These are phyloP conservation scores for Ampelocalamus luodianensis DNA, from an alignment of 176 grass and related monocot genomes.

Conservation along the genomic window DNA sequence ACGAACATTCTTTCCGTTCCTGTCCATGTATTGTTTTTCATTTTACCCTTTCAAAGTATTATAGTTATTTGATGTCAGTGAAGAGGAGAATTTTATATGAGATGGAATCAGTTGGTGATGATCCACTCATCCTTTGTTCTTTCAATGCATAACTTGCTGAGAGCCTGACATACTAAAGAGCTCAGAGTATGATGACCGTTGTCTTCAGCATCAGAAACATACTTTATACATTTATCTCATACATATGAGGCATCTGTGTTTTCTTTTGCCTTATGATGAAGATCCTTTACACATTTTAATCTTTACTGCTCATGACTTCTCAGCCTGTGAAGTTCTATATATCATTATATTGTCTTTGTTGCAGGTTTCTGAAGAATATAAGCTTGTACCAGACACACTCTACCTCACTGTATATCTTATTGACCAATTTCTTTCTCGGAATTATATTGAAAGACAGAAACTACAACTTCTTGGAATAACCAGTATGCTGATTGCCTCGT, in stretches of 20 bases:
- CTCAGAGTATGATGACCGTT: neutral
- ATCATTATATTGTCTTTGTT: slow-evolving; percentile 12
- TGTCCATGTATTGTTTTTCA: neutral
- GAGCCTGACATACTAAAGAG: slow-evolving; percentile 5
- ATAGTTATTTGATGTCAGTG: slow-evolving; percentile 25
- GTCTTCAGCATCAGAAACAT: slow-evolving; percentile 21
- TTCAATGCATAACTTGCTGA: slow-evolving; percentile 24
- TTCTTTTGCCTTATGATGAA: slow-evolving; percentile 23
- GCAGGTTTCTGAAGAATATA: slow-evolving; percentile 92
- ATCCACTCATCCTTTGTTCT: slow-evolving; percentile 17
- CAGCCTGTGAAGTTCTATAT: slow-evolving; percentile 33
- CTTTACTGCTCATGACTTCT: slow-evolving; percentile 18
- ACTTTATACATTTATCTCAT: slow-evolving; percentile 7
- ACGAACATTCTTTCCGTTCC: slow-evolving; percentile 16
- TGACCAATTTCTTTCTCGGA: slow-evolving; percentile 73
- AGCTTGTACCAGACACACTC: slow-evolving; percentile 86
- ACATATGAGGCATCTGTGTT: neutral
- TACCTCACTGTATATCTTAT: slow-evolving; percentile 89
- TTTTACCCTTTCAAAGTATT: neutral
- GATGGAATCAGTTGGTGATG: slow-evolving; percentile 16
- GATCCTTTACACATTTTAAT: slow-evolving; percentile 6
- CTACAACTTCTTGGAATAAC: slow-evolving; percentile 93
- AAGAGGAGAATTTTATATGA: slow-evolving; percentile 27
- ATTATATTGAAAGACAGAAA: slow-evolving; percentile 68
- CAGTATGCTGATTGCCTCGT: slow-evolving; percentile 96